These are phyloP conservation scores for Pyrenochaeta sp. DNA, from an alignment of 2,329 filamentous ascomycete species.

Conservation along the genomic window DNA sequence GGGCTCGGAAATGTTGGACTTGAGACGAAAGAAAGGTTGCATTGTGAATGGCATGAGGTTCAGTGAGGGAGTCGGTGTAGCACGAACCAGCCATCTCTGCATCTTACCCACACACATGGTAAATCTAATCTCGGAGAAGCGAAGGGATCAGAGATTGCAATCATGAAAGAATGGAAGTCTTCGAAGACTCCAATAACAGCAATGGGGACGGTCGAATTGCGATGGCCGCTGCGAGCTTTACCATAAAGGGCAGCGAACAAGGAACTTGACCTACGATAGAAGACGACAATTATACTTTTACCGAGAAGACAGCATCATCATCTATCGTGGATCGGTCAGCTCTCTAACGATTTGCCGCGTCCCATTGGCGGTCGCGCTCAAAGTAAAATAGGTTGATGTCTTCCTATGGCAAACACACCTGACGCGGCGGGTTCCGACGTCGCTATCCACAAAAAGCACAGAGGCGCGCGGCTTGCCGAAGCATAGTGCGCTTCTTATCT, in stretches of 20 bases:
- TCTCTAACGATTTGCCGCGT: no score
- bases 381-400: neutral
- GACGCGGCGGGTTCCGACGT: slow-evolving; percentile 7
- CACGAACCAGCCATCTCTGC: slow-evolving; percentile 9
- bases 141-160: neutral
- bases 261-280: no score
- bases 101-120: neutral
- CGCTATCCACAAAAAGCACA: slow-evolving; percentile 10
- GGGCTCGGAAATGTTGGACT: neutral
- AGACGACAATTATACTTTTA: no score
- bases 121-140: neutral
- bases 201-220: neutral
- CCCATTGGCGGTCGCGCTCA: neutral
- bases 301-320: no score
- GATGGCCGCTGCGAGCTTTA: neutral
- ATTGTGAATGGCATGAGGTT: neutral
- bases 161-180: neutral
- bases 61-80: slow-evolving; percentile 1
- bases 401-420: neutral
- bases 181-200: neutral
- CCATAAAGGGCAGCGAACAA: no score
- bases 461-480: slow-evolving; percentile 1
- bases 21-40: neutral
- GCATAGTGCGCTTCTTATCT: neutral
- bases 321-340: no score